Conservation (phyloP, 768 basidiomycete genomes). For the Hypholoma sublateritium region DNA sequence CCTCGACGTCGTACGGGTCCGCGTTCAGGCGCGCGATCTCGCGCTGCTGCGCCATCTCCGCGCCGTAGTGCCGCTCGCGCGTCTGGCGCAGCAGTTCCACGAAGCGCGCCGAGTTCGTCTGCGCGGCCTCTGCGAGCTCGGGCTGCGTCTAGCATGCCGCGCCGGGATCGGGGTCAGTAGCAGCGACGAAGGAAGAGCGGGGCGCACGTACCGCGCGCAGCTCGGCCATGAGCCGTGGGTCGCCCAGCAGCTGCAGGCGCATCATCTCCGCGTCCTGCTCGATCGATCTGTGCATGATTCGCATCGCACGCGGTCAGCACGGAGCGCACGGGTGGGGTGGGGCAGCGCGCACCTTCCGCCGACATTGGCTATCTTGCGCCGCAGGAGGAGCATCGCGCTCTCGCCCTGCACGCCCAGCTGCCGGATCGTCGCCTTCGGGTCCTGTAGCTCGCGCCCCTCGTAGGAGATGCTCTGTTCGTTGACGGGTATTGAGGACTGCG, state of each 20-base stretch:
- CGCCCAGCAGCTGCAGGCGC: constrained; percentile 82
- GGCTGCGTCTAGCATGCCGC: constrained; percentile 65
- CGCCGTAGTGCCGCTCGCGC: constrained; percentile 50
- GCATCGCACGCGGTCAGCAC: background rate
- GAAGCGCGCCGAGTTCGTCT: constrained; percentile 69
- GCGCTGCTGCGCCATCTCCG: constrained; percentile 56
- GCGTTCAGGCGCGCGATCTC: constrained; percentile 74
- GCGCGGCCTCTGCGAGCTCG: constrained; percentile 74
- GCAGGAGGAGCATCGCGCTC: constrained; percentile 65
- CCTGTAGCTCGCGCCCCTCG: constrained; percentile 63
- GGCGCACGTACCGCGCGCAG: constrained; percentile 56
- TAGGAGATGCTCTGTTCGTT: constrained; percentile 73
- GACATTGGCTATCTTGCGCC: constrained; percentile 52
- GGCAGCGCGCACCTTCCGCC: constrained; percentile 38
- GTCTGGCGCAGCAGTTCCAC: constrained; percentile 68
- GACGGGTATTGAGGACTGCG: constrained; percentile 72
- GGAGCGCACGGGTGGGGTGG: background rate
- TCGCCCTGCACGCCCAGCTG: constrained; percentile 59
- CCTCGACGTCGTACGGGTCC: constrained; percentile 90
- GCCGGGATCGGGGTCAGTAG: background rate
- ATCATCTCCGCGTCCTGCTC: constrained; percentile 89
- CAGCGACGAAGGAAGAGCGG: background rate
- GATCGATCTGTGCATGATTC: constrained; percentile 43
- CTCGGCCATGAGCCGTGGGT: constrained; percentile 77
- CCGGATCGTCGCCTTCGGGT: constrained; percentile 67